Percentiles rank a stretch among this genome's conserved stretches.
phyloP scores from a whole-genome alignment of 352 stramenopile genomes.

The Hyaloperonospora arabidopsidis region DNA sequence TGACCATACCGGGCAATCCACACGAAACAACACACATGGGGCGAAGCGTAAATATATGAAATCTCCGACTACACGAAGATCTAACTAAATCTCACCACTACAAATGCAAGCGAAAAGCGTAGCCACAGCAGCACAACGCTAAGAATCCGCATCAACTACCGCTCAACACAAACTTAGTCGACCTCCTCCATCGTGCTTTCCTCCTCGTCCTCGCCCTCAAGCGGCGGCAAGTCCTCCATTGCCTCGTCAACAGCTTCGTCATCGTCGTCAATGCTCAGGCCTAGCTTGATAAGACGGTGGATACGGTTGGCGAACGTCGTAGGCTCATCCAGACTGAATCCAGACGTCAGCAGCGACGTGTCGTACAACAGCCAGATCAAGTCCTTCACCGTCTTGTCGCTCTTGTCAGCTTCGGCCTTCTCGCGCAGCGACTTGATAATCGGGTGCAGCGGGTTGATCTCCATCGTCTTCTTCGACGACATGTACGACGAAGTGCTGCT shows the following conservation, averaged over 20 bases:
- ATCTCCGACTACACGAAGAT: slow-evolving; percentile 43
- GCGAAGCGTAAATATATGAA: slow-evolving; percentile 61
- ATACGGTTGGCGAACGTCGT: slow-evolving; percentile 98
- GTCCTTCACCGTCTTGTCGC: slow-evolving; percentile 99
- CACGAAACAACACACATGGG: too few species aligned
- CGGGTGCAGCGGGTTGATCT: slow-evolving; percentile 98
- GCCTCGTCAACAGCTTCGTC: slow-evolving; percentile 90
- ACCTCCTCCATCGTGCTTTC: slow-evolving; percentile 98
- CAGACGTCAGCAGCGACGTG: slow-evolving; percentile 97
- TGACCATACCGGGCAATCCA: too few species aligned
- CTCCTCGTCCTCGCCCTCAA: slow-evolving; percentile 94
- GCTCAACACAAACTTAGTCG: slow-evolving; percentile 80
- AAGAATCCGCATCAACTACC: slow-evolving; percentile 5
- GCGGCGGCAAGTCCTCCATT: slow-evolving; percentile 94
- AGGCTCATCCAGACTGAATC: slow-evolving; percentile 98
- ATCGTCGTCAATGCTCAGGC: slow-evolving; percentile 97
- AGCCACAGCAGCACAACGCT: background rate
- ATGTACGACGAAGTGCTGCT: slow-evolving; percentile 97
- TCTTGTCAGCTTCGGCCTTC: slow-evolving; percentile 98
- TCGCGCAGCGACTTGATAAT: slow-evolving; percentile 98
- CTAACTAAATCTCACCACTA: slow-evolving; percentile 37
- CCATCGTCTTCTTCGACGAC: slow-evolving; percentile 99
- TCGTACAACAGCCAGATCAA: slow-evolving; percentile 99
- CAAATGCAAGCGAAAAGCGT: slow-evolving; percentile 27
- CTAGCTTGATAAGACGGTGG: slow-evolving; percentile 98